A percentile compares a stretch with the other conserved stretches of the same genome.
Conservation (phyloP, 148 eudicot genomes). For the Camellia sinensis region DNA sequence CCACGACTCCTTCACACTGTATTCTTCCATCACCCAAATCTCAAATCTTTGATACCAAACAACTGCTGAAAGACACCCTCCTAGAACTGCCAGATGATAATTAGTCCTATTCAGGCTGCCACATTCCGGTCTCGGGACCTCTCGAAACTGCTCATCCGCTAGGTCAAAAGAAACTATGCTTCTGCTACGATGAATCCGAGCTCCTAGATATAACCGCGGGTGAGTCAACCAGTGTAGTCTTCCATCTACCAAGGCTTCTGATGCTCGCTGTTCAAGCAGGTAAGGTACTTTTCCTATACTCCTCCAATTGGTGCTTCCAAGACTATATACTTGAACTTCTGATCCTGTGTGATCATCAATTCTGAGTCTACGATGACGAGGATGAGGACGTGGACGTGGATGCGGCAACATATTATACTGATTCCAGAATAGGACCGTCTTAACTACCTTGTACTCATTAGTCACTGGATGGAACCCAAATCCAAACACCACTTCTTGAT, state of each 20-base stretch:
- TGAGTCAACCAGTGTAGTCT: constrained; percentile 35
- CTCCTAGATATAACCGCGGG: background rate
- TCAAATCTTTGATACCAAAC: constrained; percentile 15
- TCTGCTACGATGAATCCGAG: constrained; percentile 1
- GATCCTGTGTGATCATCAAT: background rate
- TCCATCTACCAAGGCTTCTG: constrained; percentile 26
- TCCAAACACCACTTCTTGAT: constrained; percentile 17
- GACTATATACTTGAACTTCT: constrained; percentile 30
- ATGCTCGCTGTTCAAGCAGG: constrained; percentile 15
- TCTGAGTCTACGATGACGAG: background rate
- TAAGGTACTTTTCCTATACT: constrained; percentile 29
- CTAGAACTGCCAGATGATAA: constrained; percentile 26
- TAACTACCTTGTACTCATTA: constrained; percentile 27
- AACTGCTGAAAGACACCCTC: constrained; percentile 30
- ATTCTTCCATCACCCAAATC: constrained; percentile 43
- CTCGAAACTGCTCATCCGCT: constrained; percentile 26
- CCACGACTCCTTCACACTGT: constrained; percentile 35
- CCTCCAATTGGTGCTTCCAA: constrained; percentile 14
- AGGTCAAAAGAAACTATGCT: constrained; percentile 31
- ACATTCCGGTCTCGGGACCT: constrained; percentile 21
- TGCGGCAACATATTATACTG: background rate
- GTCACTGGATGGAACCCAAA: constrained; percentile 22
- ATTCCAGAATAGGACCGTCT: constrained; percentile 17
- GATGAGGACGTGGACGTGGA: background rate
- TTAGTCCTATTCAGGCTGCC: background rate